Percentiles rank a stretch among this genome's conserved stretches.
Evolutionary conservation across 306 rosid species (phyloP).

Genomic region (Acacia crassicarpa): DNA sequence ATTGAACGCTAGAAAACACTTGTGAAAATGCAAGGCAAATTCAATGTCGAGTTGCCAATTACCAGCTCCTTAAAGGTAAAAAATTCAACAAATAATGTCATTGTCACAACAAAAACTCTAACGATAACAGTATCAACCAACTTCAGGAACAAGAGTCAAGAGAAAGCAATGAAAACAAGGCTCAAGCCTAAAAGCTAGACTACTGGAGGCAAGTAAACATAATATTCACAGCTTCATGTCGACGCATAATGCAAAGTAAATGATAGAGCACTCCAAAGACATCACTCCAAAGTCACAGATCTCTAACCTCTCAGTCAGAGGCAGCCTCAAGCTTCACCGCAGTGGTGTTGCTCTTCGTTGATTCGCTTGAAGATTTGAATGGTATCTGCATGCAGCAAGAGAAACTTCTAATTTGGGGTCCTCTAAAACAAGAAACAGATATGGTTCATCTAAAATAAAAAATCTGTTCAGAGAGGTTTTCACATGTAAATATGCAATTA

Average conservation of each 20-base stretch:
- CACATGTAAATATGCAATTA: neutral
- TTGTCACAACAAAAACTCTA: neutral
- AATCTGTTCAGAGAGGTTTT: neutral
- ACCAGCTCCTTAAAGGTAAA: neutral
- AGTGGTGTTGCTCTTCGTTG: neutral
- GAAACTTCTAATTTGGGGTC: neutral
- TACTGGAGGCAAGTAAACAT: neutral
- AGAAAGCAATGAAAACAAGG: neutral
- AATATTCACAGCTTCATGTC: constrained; percentile 50
- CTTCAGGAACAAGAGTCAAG: neutral
- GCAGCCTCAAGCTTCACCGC: constrained; percentile 30
- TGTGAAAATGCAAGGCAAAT: neutral
- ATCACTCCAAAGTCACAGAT: constrained; percentile 23
- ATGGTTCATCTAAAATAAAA: neutral
- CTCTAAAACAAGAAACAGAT: neutral
- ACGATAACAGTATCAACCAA: neutral
- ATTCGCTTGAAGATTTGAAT: constrained; percentile 3
- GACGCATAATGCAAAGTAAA: constrained; percentile 36
- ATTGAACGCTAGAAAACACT: neutral
- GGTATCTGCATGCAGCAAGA: constrained; percentile 52
- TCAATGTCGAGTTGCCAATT: neutral
- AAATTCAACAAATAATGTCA: neutral
- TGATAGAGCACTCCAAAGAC: constrained; percentile 20
- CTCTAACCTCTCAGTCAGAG: constrained; percentile 8
- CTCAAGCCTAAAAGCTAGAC: constrained; percentile 12